These are phyloP conservation scores for Vitis cinerea DNA, from an alignment of 164 flowering plant species.

Conservation along the genomic window DNA sequence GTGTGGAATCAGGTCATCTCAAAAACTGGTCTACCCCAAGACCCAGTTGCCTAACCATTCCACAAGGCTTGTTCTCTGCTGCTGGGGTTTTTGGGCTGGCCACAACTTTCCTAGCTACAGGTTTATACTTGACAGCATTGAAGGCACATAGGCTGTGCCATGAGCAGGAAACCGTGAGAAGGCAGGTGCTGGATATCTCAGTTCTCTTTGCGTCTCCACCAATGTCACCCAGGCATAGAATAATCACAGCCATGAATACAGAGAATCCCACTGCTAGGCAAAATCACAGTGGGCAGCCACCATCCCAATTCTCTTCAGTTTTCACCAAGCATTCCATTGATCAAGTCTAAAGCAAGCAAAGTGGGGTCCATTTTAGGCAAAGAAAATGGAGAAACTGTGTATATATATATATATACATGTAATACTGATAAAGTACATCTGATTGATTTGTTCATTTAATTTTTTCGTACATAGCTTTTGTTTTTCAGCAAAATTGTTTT, in stretches of 20 bases:
- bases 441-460: too few species aligned
- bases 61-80: constrained; percentile 66
- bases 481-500: too few species aligned
- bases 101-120: constrained; percentile 67
- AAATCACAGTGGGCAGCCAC: constrained; percentile 3
- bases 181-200: constrained; percentile 51
- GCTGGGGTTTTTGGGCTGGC: constrained; percentile 69
- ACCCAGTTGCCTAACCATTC: constrained; percentile 48
- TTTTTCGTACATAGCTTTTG: too few species aligned
- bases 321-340: too few species aligned
- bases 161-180: constrained; percentile 43
- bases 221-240: constrained; percentile 34
- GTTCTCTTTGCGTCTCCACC: constrained; percentile 63
- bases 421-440: too few species aligned
- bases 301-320: too few species aligned
- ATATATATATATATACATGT: too few species aligned
- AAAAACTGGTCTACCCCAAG: constrained; percentile 56
- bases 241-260: constrained; percentile 10
- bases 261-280: constrained; percentile 25
- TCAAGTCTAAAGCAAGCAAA: too few species aligned
- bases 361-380: too few species aligned
- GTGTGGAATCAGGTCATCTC: constrained; percentile 85
- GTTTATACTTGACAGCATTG: constrained; percentile 64
- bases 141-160: constrained; percentile 45
- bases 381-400: too few species aligned